Conservation (phyloP, 2,329 filamentous ascomycete species). For the Phyllosticta ampelicida region DNA sequence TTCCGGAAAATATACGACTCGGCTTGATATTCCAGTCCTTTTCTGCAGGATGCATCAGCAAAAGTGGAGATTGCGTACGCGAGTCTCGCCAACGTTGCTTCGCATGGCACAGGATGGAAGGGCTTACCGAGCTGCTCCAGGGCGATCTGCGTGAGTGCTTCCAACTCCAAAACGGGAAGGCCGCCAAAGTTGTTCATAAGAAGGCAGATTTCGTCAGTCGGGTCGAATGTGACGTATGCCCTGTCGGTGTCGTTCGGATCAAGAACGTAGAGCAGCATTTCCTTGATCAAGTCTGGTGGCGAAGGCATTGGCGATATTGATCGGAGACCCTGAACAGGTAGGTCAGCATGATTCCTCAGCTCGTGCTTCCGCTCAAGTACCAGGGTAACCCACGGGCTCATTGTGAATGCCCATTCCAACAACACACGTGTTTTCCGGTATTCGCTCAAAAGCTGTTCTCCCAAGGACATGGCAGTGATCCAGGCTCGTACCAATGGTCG, state of each 20-base stretch:
- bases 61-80: neutral
- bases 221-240: conserved; percentile 38
- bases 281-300: conserved; percentile 37
- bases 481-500: conserved; percentile 41
- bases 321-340: conserved; percentile 30
- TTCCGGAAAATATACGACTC: conserved; percentile 51
- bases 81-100: neutral
- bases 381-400: conserved; percentile 30
- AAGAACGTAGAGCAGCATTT: conserved; percentile 39
- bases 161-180: conserved; percentile 37
- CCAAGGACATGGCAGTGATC: conserved; percentile 46
- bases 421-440: conserved; percentile 29
- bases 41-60: conserved; percentile 15
- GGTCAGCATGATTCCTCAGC: neutral
- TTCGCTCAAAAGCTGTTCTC: conserved; percentile 38
- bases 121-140: conserved; percentile 25
- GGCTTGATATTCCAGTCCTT: conserved; percentile 50
- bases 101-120: too few relatives aligned
- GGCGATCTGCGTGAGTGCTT: conserved; percentile 35
- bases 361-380: neutral
- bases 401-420: conserved; percentile 43
- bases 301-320: conserved; percentile 38
- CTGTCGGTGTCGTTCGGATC: conserved; percentile 38
- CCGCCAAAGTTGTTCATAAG: conserved; percentile 42
- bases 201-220: conserved; percentile 35